Conservation (phyloP, 371 early-diverging fungal genomes). For the Amoeboaphelidium occidentale region DNA sequence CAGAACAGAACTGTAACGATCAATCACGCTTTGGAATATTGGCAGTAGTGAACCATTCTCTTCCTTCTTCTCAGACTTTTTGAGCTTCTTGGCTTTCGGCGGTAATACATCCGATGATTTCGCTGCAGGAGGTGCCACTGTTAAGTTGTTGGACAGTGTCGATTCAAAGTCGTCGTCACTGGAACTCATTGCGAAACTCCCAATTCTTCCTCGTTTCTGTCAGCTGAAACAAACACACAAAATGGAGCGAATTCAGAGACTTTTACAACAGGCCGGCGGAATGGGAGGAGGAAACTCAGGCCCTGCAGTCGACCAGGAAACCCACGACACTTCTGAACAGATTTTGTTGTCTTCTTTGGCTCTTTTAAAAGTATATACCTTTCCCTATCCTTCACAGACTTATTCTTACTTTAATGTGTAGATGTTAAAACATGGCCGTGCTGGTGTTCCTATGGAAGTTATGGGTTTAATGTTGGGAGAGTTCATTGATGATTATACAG, state of each 20-base stretch:
- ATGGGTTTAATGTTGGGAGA: constrained; percentile 99
- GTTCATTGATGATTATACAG: constrained; percentile 99
- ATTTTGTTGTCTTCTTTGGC: constrained; percentile 98
- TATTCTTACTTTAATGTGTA: constrained; percentile 7
- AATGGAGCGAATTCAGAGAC: constrained; percentile 5
- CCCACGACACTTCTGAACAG: constrained; percentile 95
- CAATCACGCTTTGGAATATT: no score
- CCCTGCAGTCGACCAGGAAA: constrained; percentile 61
- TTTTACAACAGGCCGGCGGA: constrained; percentile 1
- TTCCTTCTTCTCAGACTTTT: no score
- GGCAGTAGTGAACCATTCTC: no score
- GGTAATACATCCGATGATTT: no score
- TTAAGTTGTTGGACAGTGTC: no score
- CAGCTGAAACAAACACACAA: no score
- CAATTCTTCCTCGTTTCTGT: no score
- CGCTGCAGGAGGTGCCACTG: no score
- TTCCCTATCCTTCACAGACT: background rate
- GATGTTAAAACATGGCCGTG: constrained; percentile 85
- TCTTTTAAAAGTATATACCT: constrained; percentile 71
- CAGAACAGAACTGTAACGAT: no score
- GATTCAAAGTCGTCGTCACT: no score
- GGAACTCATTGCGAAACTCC: no score
- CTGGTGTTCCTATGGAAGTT: constrained; percentile 99
- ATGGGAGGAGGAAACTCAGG: background rate
- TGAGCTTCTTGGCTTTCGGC: no score